phyloP scores from a whole-genome alignment of 768 basidiomycete species.

The Rhizopogon vinicolor region DNA sequence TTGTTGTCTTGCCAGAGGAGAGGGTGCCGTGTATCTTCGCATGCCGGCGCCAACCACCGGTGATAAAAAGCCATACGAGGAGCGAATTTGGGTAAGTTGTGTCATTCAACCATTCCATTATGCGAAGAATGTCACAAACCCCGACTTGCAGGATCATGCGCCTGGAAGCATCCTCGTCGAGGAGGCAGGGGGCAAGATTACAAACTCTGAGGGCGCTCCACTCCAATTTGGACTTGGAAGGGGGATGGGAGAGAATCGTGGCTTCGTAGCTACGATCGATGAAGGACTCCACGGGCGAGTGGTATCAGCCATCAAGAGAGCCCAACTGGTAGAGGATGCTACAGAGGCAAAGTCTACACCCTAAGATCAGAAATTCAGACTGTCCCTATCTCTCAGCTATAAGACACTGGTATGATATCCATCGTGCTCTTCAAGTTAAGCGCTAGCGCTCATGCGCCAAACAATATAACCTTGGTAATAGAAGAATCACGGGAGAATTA shows the following conservation, averaged over 20 bases:
- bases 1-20: slow-evolving; percentile 77
- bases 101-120: background rate
- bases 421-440: no score
- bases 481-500: no score
- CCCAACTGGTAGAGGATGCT: slow-evolving; percentile 30
- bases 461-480: no score
- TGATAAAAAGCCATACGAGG: slow-evolving; percentile 55
- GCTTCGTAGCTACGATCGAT: slow-evolving; percentile 73
- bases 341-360: slow-evolving; percentile 4
- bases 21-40: slow-evolving; percentile 78
- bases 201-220: slow-evolving; percentile 71
- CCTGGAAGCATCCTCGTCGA: slow-evolving; percentile 78
- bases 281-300: slow-evolving; percentile 65
- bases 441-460: no score
- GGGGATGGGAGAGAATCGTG: slow-evolving; percentile 82
- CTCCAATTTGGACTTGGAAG: slow-evolving; percentile 87
- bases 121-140: background rate
- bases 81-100: slow-evolving; percentile 89
- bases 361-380: background rate
- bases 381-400: background rate
- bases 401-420: background rate
- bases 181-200: slow-evolving; percentile 88
- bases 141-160: slow-evolving; percentile 71
- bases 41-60: slow-evolving; percentile 59
- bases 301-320: slow-evolving; percentile 69